Base-by-base conservation (phyloP, 2,329 filamentous ascomycete genomes). In the Venturia oleaginea region DNA sequence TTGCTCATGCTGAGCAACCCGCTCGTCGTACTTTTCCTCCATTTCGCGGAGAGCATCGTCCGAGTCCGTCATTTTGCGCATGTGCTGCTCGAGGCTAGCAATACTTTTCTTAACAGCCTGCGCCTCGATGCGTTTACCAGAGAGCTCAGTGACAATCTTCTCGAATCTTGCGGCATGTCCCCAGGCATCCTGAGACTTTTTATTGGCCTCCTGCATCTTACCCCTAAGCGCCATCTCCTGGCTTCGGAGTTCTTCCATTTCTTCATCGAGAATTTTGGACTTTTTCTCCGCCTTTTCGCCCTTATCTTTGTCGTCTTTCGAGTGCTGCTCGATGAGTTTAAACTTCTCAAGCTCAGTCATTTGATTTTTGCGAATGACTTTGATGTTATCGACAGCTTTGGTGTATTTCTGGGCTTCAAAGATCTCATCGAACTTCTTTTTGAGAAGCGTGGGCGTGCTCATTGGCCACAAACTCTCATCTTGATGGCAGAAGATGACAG, bases 401-500 rank as follows among this genome's bases (percentile, higher is more conserved):
- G 92, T 96, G 76, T 97, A 99, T 74, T 96, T 97, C 76, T 91
- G 81, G 1, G 94, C 94, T 76, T 97, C 94, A 69, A 99, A 99
- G 13, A 99, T 99, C 73, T 96, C 91, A 72, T 99, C 94, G 66
- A 99, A 99, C 62, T 87, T 89, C 75, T 95, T 95, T 77, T 99
- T 99, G 61, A 99, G 80, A 0, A 85, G 85, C 0, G 84, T 80
- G 0, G 94, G 91, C 71, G 96, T 91, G 72, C 91, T 95, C 82
- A 99, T 87, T 0, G 94, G 94, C 94, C 94, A 99, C 34, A 97
- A 77, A 32, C 93, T 97, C 69, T 99, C 94, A 73, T 99, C 94
- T 73, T 99, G 94, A 72, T 99, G 94, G 74, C 94, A 99, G 77
- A 99, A 99, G 69, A 99, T 97, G 73, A 99, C 94, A 65, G 89